Base-by-base conservation (phyloP, 1,284 basidiomycete species). In the Papiliotrema flavescens region DNA sequence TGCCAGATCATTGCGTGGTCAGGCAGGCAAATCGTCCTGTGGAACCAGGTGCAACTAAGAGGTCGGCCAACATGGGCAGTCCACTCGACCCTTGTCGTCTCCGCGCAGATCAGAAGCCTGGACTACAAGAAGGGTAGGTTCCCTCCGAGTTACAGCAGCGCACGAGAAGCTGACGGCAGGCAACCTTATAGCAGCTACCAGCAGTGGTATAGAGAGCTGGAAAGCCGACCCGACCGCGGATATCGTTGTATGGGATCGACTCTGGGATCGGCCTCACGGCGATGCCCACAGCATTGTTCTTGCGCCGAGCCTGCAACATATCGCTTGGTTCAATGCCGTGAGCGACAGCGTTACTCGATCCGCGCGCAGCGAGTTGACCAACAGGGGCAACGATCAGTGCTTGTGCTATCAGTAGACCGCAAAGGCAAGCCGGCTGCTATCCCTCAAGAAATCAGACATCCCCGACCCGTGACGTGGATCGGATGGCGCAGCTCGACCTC, bases 1-100 rank as follows among this genome's bases (percentile, higher is more conserved):
- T 19, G 5, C 22, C 43, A 76, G 74, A 63, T 76, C 22, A 56
- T 74, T 2, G 71, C 73, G 0, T 76, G 72, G 72, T 66, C 64
- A 40, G 67, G 62, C 4, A 52, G 53, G 2, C 66, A 74, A 57
- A 60, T 73, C 3, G 70, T 73, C 1, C 23, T 73, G 7, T 76
- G 74, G 74, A 53, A 59, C 37, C 45, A 51, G 28, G 32, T 40
- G n/a, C 28, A 35, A 1, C 34, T 35, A n/a, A 63, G 61, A 22
- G 47, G 36, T n/a, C 19, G 56, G 7, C 39, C 50, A 22, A 48
- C 48, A 1, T 76, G 70, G 74, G 50, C 19, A 9, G 61, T 69
- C 0, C 66, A 69, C 49, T 73, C 73, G 1, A 69, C 69, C 0
- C 42, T 75, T 4, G 62, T 69, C 3, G 61, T 65, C 26, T 64